These are phyloP conservation scores for Pseudonitzschia pungens DNA, from an alignment of 108 stramenopile genomes.

Conservation along the genomic window DNA sequence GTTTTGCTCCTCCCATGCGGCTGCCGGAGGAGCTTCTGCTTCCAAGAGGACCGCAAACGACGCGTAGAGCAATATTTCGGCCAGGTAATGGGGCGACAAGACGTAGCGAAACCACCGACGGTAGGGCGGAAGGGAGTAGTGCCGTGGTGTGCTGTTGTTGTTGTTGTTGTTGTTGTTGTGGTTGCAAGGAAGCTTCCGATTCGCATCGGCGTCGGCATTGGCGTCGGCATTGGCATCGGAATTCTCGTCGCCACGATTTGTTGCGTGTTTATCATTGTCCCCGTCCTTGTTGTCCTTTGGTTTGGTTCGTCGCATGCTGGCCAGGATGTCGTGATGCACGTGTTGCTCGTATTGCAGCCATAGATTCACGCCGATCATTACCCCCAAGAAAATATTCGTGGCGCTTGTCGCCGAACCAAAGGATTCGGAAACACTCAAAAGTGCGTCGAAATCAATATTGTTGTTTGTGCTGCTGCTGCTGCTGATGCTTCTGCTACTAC, in stretches of 20 bases:
- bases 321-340: constrained; percentile 61
- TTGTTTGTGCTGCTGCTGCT: no score
- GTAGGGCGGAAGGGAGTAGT: constrained; percentile 42
- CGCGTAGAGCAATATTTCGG: constrained; percentile 70
- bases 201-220: neutral
- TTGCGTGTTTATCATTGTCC: neutral
- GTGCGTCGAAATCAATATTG: no score
- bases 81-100: constrained; percentile 73
- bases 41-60: constrained; percentile 45
- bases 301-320: constrained; percentile 18
- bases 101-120: constrained; percentile 61
- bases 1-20: neutral
- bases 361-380: constrained; percentile 27
- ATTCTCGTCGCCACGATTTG: neutral
- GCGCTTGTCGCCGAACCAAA: neutral
- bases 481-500: no score
- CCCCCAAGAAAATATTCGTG: neutral
- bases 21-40: neutral
- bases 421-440: neutral
- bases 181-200: neutral
- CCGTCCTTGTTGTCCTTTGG: neutral
- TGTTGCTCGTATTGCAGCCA: constrained; percentile 68
- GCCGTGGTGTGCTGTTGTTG: constrained; percentile 5
- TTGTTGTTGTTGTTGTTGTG: no score
- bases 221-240: neutral